Base-by-base conservation (phyloP, 139 green algal species). In the Penium margaritaceum region DNA sequence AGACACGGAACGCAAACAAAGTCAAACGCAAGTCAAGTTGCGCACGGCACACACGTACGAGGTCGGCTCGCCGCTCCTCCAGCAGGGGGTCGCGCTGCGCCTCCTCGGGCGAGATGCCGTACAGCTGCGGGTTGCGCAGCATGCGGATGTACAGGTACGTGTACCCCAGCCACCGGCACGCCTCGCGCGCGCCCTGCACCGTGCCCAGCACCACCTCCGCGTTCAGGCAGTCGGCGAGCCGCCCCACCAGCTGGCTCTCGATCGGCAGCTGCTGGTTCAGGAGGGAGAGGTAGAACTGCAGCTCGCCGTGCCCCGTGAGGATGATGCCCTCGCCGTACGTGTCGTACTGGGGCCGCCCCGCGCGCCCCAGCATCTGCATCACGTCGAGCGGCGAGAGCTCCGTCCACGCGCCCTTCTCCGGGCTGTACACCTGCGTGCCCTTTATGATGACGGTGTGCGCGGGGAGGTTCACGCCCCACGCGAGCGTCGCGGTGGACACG, bases 391-490 rank as follows among this genome's bases (percentile, higher is more conserved):
- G 87, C 51, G 77, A 88, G 57, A 98, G 86, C 85, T 98, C 92
- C 64, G 84, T 85, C 94, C 94, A 98, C 1, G 72, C 85, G 30
- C 81, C 80, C 83, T 96, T 96, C 44, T 90, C 89, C 0, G 93
- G 92, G 84, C 95, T 95, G 89, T 97, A 98, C 35, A 97, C 85
- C n/a, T n/a, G n/a, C n/a, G n/a, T n/a, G n/a, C n/a, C 93, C 85
- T 98, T 98, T 87, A 98, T 98, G 84, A 98, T 94, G 69, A 98
- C 94, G 4, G 87, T 97, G 85, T 98, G 94, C 0, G 94, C 94
- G 5, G 94, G 94, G 55, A 98, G 85, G 87, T 99, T 99, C 64
- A 99, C 92, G 6, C 94, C 94, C 94, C 94, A 99, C 1, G 94
- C 94, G 58, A 99, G 82, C 0, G 94, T 99, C 37, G 94, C 92